A percentile compares a stretch with the other conserved stretches of the same genome.
These are phyloP conservation scores for Capsicum pubescens DNA, from an alignment of 257 asterid genomes.

Conservation along the genomic window DNA sequence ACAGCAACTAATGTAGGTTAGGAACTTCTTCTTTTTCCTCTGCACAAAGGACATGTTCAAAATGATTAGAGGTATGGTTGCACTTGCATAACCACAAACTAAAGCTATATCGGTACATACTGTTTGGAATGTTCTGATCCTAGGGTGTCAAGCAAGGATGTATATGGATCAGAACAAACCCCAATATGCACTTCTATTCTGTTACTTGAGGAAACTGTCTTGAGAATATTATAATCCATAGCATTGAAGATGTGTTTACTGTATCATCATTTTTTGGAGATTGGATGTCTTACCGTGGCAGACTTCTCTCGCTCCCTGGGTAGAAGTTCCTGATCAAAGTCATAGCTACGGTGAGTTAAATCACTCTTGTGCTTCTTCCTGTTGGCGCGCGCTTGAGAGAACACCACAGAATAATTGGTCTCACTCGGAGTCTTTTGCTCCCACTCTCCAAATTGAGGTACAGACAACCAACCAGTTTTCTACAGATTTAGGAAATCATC, in stretches of 20 bases:
- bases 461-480: constrained; percentile 41
- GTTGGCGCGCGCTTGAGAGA: constrained; percentile 54
- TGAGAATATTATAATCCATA: background rate
- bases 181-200: constrained; percentile 13
- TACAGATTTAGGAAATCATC: constrained; percentile 33
- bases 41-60: constrained; percentile 36
- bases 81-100: background rate
- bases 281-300: constrained; percentile 36
- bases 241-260: background rate
- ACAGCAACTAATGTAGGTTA: constrained; percentile 43
- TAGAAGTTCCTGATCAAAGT: constrained; percentile 46
- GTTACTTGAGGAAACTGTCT: background rate
- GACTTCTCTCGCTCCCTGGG: constrained; percentile 26
- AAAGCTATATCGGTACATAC: background rate
- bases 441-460: constrained; percentile 70
- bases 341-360: constrained; percentile 45
- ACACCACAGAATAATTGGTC: constrained; percentile 55
- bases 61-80: constrained; percentile 28
- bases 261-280: background rate
- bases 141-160: constrained; percentile 43
- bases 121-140: constrained; percentile 33
- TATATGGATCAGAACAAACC: constrained; percentile 42
- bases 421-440: constrained; percentile 45
- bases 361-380: constrained; percentile 47
- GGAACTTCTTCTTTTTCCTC: constrained; percentile 40